These are phyloP conservation scores for Mucor sp. DNA, from an alignment of 371 early-diverging fungal species.

Conservation along the genomic window DNA sequence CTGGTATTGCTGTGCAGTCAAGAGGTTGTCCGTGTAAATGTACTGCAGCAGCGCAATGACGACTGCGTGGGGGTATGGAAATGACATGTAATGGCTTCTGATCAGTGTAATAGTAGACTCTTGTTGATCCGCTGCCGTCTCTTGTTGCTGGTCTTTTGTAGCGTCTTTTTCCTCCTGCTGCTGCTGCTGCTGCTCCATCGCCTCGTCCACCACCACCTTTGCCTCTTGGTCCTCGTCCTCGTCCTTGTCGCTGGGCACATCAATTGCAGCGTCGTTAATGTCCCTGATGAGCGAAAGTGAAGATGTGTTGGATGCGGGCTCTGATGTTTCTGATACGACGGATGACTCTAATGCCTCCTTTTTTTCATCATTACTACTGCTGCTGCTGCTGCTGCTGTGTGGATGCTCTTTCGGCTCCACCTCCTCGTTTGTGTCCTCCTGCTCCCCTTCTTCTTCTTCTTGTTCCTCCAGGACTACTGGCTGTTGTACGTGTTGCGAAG, in stretches of 20 bases:
- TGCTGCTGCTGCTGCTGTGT: no score
- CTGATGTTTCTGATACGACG: not conserved
- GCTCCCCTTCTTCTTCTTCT: not conserved
- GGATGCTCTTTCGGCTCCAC: not conserved
- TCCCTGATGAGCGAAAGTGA: not conserved
- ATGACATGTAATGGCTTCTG: slow-evolving; percentile 27
- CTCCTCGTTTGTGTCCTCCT: not conserved
- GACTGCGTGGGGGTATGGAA: slow-evolving; percentile 64
- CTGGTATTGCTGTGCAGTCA: slow-evolving; percentile 57
- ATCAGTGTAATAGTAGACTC: not conserved
- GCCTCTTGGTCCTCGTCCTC: not conserved
- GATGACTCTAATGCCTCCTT: not conserved
- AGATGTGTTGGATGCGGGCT: not conserved
- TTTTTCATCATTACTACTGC: not conserved
- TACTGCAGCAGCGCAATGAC: slow-evolving; percentile 64
- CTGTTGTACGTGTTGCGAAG: not conserved
- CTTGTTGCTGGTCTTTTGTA: not conserved
- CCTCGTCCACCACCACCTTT: no score
- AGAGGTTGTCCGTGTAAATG: slow-evolving; percentile 65
- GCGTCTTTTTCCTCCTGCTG: not conserved
- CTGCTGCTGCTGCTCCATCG: no score
- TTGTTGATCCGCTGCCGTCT: not conserved
- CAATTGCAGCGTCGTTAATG: not conserved
- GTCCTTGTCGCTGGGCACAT: not conserved
- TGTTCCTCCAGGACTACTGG: not conserved